A percentile compares a stretch with the other conserved stretches of the same genome.
These are phyloP conservation scores for Mikania micrantha DNA, from an alignment of 129 eudicot species.

Conservation along the genomic window DNA sequence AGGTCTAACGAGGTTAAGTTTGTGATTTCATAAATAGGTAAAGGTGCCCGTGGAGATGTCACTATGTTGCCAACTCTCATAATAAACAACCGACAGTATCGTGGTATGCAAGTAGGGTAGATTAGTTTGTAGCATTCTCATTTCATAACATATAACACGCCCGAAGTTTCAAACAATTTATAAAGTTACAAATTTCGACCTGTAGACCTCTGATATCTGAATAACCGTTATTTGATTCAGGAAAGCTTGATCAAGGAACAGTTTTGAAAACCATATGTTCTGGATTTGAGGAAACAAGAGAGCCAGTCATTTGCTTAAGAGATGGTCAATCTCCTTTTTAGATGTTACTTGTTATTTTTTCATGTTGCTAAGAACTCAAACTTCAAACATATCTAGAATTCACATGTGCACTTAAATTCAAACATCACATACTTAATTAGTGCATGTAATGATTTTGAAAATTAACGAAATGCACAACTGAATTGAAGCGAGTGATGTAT, in stretches of 20 bases:
- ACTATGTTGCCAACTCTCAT: slow-evolving; percentile 96
- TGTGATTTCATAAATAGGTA: slow-evolving; percentile 54
- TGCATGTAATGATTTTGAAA: too few species aligned
- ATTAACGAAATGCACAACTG: background rate
- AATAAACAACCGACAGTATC: slow-evolving; percentile 77
- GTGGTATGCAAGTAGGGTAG: slow-evolving; percentile 51
- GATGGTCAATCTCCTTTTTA: slow-evolving; percentile 35
- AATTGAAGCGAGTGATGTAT: background rate
- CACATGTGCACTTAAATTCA: too few species aligned
- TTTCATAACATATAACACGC: background rate
- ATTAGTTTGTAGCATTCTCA: too few species aligned
- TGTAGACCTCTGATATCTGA: background rate
- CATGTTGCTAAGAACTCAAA: too few species aligned
- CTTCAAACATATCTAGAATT: background rate
- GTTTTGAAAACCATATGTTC: slow-evolving; percentile 91
- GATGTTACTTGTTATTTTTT: too few species aligned
- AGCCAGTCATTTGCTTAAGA: slow-evolving; percentile 60
- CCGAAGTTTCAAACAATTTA: background rate
- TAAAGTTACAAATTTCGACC: background rate
- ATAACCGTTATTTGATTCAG: slow-evolving; percentile 36
- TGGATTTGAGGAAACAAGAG: slow-evolving; percentile 87
- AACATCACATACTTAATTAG: background rate
- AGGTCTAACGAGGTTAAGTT: background rate
- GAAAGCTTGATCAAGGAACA: slow-evolving; percentile 78
- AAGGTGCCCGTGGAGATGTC: slow-evolving; percentile 86